Conservation (phyloP, 495 filamentous ascomycete species). For the Penicillium cataractarum region DNA sequence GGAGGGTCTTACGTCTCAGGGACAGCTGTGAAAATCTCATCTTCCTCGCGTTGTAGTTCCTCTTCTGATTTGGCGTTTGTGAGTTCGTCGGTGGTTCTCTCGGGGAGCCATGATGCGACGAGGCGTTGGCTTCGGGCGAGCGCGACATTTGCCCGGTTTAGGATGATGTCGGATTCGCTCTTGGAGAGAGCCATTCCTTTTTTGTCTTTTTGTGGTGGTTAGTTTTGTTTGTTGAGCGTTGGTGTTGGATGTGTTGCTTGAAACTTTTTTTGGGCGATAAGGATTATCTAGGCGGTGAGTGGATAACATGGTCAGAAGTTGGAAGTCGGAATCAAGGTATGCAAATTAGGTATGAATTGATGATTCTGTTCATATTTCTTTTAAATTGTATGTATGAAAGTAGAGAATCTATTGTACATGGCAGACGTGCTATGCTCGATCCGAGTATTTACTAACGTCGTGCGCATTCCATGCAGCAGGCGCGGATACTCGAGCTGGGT, state of each 20-base stretch:
- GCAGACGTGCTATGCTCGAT: neutral
- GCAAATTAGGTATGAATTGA: neutral
- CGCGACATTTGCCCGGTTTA: slow-evolving; percentile 54
- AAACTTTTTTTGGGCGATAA: slow-evolving; percentile 22
- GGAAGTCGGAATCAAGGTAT: neutral
- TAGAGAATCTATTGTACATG: neutral
- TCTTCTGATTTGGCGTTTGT: slow-evolving; percentile 46
- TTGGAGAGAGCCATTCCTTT: slow-evolving; percentile 40
- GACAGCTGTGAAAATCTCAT: slow-evolving; percentile 54
- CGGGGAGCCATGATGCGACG: slow-evolving; percentile 57
- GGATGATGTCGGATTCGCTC: slow-evolving; percentile 50
- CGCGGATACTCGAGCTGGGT: neutral
- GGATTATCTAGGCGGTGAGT: slow-evolving; percentile 23
- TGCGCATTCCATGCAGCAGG: slow-evolving; percentile 9
- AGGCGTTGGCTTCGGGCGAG: slow-evolving; percentile 55
- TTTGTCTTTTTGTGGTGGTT: neutral
- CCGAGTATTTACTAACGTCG: slow-evolving; percentile 7
- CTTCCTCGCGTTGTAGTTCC: slow-evolving; percentile 50
- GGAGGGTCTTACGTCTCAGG: slow-evolving; percentile 51
- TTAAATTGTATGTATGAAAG: neutral
- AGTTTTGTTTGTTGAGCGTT: neutral
- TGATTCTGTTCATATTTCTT: neutral
- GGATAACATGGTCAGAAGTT: neutral
- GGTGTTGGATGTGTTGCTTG: neutral
- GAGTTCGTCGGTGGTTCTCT: slow-evolving; percentile 45